phyloP scores from a whole-genome alignment of 108 stramenopile species.

The Nannochloropsis salina region DNA sequence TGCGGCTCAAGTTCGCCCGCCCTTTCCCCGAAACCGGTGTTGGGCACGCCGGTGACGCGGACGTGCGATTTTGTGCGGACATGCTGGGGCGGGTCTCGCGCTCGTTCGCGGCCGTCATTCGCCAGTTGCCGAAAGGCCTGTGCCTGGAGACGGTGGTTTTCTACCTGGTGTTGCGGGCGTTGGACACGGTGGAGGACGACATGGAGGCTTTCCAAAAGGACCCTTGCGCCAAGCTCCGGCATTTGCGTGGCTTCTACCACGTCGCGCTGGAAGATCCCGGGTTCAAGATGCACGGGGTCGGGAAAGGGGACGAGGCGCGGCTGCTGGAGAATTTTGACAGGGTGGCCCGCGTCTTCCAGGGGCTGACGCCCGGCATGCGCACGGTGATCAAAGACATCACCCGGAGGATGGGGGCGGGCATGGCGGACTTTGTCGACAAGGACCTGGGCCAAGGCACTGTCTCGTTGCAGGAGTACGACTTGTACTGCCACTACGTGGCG shows the following conservation, averaged over 20 bases:
- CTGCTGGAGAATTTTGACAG: constrained; percentile 84
- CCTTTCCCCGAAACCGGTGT: constrained; percentile 20
- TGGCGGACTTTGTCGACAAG: constrained; percentile 93
- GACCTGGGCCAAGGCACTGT: constrained; percentile 94
- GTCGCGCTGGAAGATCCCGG: constrained; percentile 73
- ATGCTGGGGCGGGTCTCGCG: constrained; percentile 89
- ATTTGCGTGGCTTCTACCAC: constrained; percentile 72
- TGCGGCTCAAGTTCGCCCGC: background rate
- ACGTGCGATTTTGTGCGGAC: constrained; percentile 86
- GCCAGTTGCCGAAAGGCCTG: constrained; percentile 73
- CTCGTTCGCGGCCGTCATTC: constrained; percentile 95
- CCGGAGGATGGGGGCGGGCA: constrained; percentile 90
- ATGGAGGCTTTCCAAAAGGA: constrained; percentile 70
- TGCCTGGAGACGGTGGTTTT: constrained; percentile 88
- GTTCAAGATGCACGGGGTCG: constrained; percentile 82
- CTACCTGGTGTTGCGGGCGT: constrained; percentile 88
- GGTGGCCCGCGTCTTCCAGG: constrained; percentile 73
- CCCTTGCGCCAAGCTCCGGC: constrained; percentile 65
- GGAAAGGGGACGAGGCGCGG: constrained; percentile 81
- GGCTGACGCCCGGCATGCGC: constrained; percentile 58
- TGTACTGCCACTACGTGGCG: constrained; percentile 97
- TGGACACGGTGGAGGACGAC: constrained; percentile 99
- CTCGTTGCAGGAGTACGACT: constrained; percentile 78
- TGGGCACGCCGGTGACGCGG: constrained; percentile 54
- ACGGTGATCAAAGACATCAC: constrained; percentile 89